Evolutionary conservation across 2,329 filamentous ascomycete genomes (phyloP).

Genomic region (Alternaria dauci): DNA sequence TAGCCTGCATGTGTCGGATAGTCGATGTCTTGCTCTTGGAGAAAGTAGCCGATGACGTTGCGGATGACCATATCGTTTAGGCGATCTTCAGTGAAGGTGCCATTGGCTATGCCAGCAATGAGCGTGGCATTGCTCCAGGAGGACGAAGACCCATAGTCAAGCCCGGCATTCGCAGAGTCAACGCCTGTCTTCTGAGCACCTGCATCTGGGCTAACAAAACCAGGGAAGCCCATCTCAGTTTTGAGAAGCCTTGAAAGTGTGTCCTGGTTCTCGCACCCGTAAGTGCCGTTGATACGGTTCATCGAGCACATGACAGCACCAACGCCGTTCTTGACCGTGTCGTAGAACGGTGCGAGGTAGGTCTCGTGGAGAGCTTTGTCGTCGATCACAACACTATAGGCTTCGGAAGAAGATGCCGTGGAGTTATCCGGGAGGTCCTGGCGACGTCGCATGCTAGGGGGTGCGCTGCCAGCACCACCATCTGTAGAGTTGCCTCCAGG

Average conservation of each 20-base stretch:
- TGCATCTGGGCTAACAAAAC: constrained; percentile 51
- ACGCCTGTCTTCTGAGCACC: constrained; percentile 55
- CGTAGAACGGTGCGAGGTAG: constrained; percentile 70
- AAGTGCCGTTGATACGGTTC: constrained; percentile 36
- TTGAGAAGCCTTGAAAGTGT: constrained; percentile 59
- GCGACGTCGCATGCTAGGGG: neutral
- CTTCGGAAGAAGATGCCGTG: neutral
- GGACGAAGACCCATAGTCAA: constrained; percentile 36
- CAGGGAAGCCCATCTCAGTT: constrained; percentile 57
- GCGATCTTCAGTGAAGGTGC: constrained; percentile 20
- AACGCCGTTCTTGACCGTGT: constrained; percentile 64
- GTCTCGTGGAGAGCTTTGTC: constrained; percentile 70
- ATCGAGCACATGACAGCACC: constrained; percentile 67
- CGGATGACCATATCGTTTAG: constrained; percentile 30
- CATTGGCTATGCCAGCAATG: constrained; percentile 27
- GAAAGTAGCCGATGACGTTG: neutral
- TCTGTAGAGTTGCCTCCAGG: neutral
- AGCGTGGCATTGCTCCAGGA: constrained; percentile 28
- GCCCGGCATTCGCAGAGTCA: constrained; percentile 49
- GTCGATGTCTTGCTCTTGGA: neutral
- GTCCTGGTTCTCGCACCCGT: constrained; percentile 40
- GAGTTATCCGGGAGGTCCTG: neutral
- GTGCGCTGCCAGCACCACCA: neutral
- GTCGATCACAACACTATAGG: constrained; percentile 60
- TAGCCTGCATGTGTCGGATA: too few species aligned